Evolutionary conservation across 2,329 filamentous ascomycete genomes (phyloP), one percentile per base, ranked within the genome.

Genomic region (Lasiodiplodia theobromae): DNA sequence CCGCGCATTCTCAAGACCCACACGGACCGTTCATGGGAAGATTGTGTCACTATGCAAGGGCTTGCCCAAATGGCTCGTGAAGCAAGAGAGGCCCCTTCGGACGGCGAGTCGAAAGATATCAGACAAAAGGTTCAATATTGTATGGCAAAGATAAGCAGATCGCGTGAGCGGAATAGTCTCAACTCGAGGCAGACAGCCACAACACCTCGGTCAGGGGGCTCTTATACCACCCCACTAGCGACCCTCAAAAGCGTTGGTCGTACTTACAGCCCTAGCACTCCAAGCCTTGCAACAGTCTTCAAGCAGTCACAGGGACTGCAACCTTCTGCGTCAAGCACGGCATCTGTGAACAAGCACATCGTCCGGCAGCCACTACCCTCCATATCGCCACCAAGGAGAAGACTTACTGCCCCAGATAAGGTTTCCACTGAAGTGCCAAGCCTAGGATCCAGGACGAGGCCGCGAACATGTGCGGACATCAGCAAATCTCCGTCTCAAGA

Each of bases 1-100:
- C 91, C 94, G 1, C 84, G 87, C 2, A 87, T 95, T 3, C 85
- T 88, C 68, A 96, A 95, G 74, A 84, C 96, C 11, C 93, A 97
- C 73, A 87, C 86, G 70, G 93, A 97, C 76, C 86, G 93, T 28
- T 87, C 87, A 2, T 92, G 87, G 75, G 82, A 85, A 25, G 92
- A 96, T 69, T 86, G 89, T 0, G 81, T 92, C 21, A 88, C 89
- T 0, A 92, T 94, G 71, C 78, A 85, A 0, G 89, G 93, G 66
- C 82, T 97, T 3, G 91, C 94, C 72, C 76, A 84, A 6, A 83
- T 92, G 74, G 93, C 92, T 0, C 77, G 83, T 37, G 81, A 86
- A 37, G 88, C 90, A 21, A 84, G 82, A 21, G 83, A 82, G 40
- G 47, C 66, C 14, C 66, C 66, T n/a, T 7, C 23, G 10, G 67